A percentile compares a stretch with the other conserved stretches of the same genome.
Conservation (phyloP, 352 stramenopile genomes). For the Pythium periplocum region DNA sequence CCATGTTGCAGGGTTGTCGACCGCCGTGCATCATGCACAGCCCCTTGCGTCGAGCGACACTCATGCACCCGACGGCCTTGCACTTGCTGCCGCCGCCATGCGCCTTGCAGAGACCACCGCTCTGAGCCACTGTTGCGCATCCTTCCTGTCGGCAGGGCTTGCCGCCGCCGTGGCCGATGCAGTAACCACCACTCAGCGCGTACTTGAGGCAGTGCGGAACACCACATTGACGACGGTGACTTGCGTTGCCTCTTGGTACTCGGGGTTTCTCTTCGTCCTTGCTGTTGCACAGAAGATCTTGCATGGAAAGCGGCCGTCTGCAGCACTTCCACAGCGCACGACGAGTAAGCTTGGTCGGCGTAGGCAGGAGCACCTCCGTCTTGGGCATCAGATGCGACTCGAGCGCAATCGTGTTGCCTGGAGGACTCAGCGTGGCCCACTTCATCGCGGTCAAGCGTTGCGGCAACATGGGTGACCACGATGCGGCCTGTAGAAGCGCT, state of each 20-base stretch:
- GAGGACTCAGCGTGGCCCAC: too few relatives aligned
- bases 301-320: slow-evolving; percentile 38
- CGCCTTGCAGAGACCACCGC: slow-evolving; percentile 74
- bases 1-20: slow-evolving; percentile 67
- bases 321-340: slow-evolving; percentile 11
- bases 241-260: slow-evolving; percentile 18
- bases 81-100: slow-evolving; percentile 84
- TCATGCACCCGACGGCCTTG: slow-evolving; percentile 44
- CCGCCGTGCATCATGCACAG: slow-evolving; percentile 75
- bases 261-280: slow-evolving; percentile 4
- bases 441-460: not conserved
- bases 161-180: slow-evolving; percentile 66
- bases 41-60: slow-evolving; percentile 58
- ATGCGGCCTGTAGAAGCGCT: too few relatives aligned
- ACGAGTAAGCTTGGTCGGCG: slow-evolving; percentile 3
- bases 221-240: slow-evolving; percentile 57
- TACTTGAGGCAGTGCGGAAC: slow-evolving; percentile 58
- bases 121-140: slow-evolving; percentile 71
- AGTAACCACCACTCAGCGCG: slow-evolving; percentile 62
- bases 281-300: slow-evolving; percentile 46
- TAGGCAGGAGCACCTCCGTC: slow-evolving; percentile 14
- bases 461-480: too few relatives aligned
- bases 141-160: slow-evolving; percentile 58
- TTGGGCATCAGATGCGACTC: slow-evolving; percentile 4
- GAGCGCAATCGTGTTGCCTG: not conserved